These are phyloP conservation scores for Trichophyton simii DNA, from an alignment of 2,329 filamentous ascomycete genomes.

Conservation along the genomic window DNA sequence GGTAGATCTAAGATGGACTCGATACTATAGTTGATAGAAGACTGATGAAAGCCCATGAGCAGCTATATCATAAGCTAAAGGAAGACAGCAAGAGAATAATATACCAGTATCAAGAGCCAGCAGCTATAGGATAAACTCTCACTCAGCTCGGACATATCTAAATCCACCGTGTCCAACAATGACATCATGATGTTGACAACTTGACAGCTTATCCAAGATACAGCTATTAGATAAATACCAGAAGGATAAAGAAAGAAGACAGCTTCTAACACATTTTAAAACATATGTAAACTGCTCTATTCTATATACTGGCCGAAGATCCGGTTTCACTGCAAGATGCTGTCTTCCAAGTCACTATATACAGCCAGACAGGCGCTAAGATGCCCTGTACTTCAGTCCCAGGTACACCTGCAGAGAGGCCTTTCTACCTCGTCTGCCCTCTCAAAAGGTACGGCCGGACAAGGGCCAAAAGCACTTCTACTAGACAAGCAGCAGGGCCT, in stretches of 20 bases:
- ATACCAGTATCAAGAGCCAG: no score
- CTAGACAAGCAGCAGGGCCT: conserved; percentile 40
- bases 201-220: not conserved
- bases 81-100: no score
- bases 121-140: not conserved
- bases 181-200: not conserved
- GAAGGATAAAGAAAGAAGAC: not conserved
- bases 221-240: not conserved
- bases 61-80: no score
- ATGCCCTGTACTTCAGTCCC: not conserved
- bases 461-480: conserved; percentile 27
- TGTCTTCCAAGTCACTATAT: not conserved
- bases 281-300: not conserved
- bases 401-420: not conserved
- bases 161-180: not conserved
- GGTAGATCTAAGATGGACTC: no score
- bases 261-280: no score
- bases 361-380: not conserved
- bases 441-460: not conserved
- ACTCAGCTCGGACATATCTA: not conserved
- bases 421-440: not conserved
- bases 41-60: no score
- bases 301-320: not conserved
- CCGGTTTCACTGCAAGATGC: not conserved
- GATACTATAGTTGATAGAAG: no score